Evolutionary conservation across 805 yeast species (phyloP), one percentile per base, ranked within the genome.

Genomic region (Candida ficus): DNA sequence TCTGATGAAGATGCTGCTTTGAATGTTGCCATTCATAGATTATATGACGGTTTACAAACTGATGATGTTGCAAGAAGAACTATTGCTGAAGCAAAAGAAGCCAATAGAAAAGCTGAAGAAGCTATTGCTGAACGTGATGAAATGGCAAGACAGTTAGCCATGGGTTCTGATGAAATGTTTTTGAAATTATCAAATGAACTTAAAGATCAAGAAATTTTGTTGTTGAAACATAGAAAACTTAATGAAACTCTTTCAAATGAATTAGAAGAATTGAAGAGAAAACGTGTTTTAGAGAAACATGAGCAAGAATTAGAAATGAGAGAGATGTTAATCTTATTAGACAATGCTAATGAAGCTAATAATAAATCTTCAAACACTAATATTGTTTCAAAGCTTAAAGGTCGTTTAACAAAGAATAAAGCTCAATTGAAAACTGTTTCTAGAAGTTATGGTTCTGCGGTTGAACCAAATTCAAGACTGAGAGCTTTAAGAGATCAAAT

Each of bases 51-150:
- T 21, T 69, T 90, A 54, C 80, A 80, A 49, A 85, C 96, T 0
- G 96, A 91, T 58, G 95, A 87, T 39, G 80, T 82, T 62, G 95
- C 95, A 11, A 70, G 79, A 38, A 71, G 83, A 44, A 95, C 96
- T 45, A 71, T 67, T 40, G 57, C 55, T 40, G 88, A 75, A 40
- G 69, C 80, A 28, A 71, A 72, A 52, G 75, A 70, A 33, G 71
- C 80, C 30, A 66, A 71, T 5, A 67, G 67, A 42, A 67, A 65
- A 30, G 74, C 80, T 3, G 82, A 78, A 44, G 72, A 70, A 44
- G 78, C 80, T 13, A 60, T 63, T 16, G 76, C 77, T 3, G 88
- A 81, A 53, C 61, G 78, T 43, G 78, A 76, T 56, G 78, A 75
- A 26, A 68, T 87, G 66, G 74, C 78, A 25, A 67, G 77, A 39